Conservation (phyloP, 1,139 yeast species). For the Spencermartinsiella ligniputridi region DNA sequence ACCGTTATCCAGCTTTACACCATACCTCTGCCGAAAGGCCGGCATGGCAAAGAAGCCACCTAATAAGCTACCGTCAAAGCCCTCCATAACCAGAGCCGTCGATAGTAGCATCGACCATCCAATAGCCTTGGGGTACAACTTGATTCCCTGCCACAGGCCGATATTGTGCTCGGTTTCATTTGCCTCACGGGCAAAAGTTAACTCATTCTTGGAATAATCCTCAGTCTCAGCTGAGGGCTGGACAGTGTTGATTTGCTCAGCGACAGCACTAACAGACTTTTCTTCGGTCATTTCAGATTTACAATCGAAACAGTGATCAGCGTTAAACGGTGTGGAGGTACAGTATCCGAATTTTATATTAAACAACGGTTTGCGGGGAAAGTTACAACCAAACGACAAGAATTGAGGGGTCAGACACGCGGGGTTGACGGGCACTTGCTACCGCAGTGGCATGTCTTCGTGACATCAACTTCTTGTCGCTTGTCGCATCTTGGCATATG, state of each 20-base stretch:
- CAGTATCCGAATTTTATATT: background rate
- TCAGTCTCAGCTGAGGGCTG: background rate
- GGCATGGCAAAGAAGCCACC: conserved; percentile 35
- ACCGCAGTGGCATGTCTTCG: background rate
- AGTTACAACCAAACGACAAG: background rate
- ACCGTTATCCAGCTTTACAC: conserved; percentile 26
- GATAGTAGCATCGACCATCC: conserved; percentile 42
- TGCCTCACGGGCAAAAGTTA: background rate
- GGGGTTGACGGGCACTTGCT: background rate
- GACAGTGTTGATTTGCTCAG: background rate
- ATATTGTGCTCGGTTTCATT: conserved; percentile 14
- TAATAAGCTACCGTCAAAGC: conserved; percentile 36
- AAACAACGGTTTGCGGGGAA: background rate
- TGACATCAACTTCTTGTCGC: background rate
- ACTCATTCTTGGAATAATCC: background rate
- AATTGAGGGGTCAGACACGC: background rate
- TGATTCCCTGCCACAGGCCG: conserved; percentile 10
- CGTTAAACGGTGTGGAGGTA: background rate
- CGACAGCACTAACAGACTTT: background rate
- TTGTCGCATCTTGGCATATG: background rate
- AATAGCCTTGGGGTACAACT: conserved; percentile 34
- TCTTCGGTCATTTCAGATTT: background rate
- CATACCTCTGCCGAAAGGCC: conserved; percentile 38
- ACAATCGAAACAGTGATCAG: background rate
- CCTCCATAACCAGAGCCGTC: conserved; percentile 42